Conservation (phyloP, 768 basidiomycete species). For the Tricholoma sp. region DNA sequence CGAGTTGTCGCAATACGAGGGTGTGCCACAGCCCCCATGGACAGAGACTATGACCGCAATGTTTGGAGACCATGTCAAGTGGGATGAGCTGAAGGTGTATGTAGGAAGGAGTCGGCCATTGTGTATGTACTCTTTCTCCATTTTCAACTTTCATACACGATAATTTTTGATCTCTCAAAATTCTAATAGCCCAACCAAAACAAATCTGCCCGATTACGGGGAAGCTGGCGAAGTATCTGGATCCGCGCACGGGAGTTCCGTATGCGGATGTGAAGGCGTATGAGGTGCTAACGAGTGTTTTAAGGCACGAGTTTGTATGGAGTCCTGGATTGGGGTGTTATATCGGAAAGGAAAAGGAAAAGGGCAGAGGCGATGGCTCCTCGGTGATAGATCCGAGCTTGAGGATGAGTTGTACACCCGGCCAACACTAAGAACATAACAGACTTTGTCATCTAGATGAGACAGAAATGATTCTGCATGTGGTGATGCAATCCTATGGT, state of each 20-base stretch:
- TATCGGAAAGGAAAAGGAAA: constrained; percentile 24
- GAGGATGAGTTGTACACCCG: too few species aligned
- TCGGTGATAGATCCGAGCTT: not conserved
- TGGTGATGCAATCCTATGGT: too few species aligned
- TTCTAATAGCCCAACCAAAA: constrained; percentile 52
- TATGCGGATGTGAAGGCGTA: constrained; percentile 71
- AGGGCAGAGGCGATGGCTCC: not conserved
- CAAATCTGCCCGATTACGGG: constrained; percentile 78
- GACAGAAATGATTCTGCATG: too few species aligned
- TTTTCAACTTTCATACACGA: not conserved
- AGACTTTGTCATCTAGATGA: too few species aligned
- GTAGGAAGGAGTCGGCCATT: constrained; percentile 60
- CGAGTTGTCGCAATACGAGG: constrained; percentile 46
- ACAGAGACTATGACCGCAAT: constrained; percentile 72
- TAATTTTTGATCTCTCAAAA: constrained; percentile 1
- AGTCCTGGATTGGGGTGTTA: constrained; percentile 40
- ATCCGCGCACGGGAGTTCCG: constrained; percentile 76
- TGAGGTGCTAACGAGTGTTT: constrained; percentile 50
- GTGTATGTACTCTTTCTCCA: constrained; percentile 34
- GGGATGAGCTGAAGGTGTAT: constrained; percentile 68
- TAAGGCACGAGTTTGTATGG: constrained; percentile 73
- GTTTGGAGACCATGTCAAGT: constrained; percentile 82
- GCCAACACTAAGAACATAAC: too few species aligned
- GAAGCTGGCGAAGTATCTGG: constrained; percentile 66
- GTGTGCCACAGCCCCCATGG: constrained; percentile 53